Percentiles rank a stretch among this genome's conserved stretches.
These are phyloP conservation scores for Penicillium desertorum DNA, from an alignment of 495 filamentous ascomycete species.

Conservation along the genomic window DNA sequence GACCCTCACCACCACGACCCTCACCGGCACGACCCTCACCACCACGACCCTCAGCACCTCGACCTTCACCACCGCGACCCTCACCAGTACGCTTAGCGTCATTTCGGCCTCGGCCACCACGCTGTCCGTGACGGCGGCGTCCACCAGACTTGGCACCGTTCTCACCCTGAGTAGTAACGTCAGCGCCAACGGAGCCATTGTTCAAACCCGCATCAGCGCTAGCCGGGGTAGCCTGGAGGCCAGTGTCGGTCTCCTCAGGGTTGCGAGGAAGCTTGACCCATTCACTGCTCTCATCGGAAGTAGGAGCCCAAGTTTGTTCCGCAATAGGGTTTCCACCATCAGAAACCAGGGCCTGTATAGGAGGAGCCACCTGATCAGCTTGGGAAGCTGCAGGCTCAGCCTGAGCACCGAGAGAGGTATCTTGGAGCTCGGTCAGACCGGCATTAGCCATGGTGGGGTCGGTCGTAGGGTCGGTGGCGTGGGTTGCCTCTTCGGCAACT, in stretches of 20 bases:
- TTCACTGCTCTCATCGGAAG: conserved; percentile 65
- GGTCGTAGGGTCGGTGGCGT: conserved; percentile 43
- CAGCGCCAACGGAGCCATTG: conserved; percentile 20
- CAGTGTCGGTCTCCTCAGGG: conserved; percentile 72
- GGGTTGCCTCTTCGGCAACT: conserved; percentile 26
- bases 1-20: conserved; percentile 35
- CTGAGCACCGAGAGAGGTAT: conserved; percentile 30
- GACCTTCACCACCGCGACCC: conserved; percentile 27
- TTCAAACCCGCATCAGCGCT: conserved; percentile 32
- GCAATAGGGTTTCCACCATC: conserved; percentile 66
- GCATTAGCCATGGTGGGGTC: conserved; percentile 80
- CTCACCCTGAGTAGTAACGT: conserved; percentile 21
- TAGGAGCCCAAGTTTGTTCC: conserved; percentile 60
- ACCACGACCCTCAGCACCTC: conserved; percentile 33
- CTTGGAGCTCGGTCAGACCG: conserved; percentile 69
- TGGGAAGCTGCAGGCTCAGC: conserved; percentile 26
- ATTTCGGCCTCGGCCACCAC: conserved; percentile 40
- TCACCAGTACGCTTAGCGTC: conserved; percentile 52
- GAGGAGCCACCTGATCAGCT: conserved; percentile 40
- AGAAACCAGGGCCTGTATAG: conserved; percentile 56
- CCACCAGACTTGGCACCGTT: conserved; percentile 58
- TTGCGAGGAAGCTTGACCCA: conserved; percentile 78
- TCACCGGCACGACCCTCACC: conserved; percentile 31
- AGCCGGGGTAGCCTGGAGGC: conserved; percentile 58
- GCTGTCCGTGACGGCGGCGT: conserved; percentile 52